Evolutionary conservation across 805 yeast genomes (phyloP).

Genomic region (Myxozyma neglecta): DNA sequence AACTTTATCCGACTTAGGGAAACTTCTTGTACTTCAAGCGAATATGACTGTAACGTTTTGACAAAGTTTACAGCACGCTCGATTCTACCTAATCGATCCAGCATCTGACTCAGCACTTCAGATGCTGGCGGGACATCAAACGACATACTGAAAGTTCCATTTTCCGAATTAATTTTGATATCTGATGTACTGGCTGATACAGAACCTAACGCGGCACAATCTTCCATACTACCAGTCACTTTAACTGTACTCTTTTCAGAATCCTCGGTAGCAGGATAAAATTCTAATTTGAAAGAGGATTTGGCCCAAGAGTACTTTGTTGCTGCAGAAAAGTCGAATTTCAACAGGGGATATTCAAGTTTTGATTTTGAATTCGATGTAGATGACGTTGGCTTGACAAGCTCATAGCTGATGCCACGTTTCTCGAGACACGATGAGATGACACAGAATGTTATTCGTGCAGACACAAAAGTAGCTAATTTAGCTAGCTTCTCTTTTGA

Average conservation of each 20-base stretch:
- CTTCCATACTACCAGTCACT: conserved; percentile 16
- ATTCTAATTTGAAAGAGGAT: conserved; percentile 26
- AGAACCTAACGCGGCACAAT: conserved; percentile 13
- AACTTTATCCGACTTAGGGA: conserved; percentile 38
- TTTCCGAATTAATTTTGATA: conserved; percentile 23
- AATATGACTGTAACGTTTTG: conserved; percentile 35
- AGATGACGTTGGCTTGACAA: background rate
- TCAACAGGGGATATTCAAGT: conserved; percentile 14
- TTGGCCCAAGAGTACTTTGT: conserved; percentile 26
- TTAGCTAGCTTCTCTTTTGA: conserved; percentile 13
- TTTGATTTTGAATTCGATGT: background rate
- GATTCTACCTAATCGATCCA: conserved; percentile 35
- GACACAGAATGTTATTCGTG: conserved; percentile 22
- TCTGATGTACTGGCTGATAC: conserved; percentile 20
- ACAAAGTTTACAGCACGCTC: conserved; percentile 39
- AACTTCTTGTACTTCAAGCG: conserved; percentile 36
- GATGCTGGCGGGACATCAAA: conserved; percentile 24
- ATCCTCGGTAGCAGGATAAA: conserved; percentile 5
- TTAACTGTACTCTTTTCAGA: conserved; percentile 11
- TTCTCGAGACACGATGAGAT: conserved; percentile 17
- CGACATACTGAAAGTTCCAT: conserved; percentile 23
- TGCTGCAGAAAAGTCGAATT: conserved; percentile 20
- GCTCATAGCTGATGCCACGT: conserved; percentile 19
- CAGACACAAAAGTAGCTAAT: conserved; percentile 19
- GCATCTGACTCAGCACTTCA: conserved; percentile 33